phyloP scores from a whole-genome alignment of 805 yeast genomes.

The Lipomyces yamanashiensis region DNA sequence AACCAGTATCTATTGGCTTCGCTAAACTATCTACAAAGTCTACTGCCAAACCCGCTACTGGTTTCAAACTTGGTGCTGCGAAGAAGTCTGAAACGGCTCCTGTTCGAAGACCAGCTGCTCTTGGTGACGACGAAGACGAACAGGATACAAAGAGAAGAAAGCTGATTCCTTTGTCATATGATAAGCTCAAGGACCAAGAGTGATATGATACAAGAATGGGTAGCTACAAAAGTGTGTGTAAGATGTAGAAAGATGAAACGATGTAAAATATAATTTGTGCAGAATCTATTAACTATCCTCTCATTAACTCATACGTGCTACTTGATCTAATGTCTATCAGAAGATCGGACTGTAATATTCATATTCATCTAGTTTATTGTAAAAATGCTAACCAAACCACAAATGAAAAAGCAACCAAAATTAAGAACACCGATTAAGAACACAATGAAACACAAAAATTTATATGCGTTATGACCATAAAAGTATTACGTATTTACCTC shows the following conservation, averaged over 20 bases:
- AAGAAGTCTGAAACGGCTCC: conserved; percentile 3
- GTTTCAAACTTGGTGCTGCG: conserved; percentile 14
- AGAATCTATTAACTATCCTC: too few species aligned
- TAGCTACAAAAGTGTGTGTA: not conserved
- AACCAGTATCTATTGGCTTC: conserved; percentile 30
- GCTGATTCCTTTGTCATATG: conserved; percentile 34
- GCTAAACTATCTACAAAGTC: conserved; percentile 13
- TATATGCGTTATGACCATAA: not conserved
- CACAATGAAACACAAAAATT: not conserved
- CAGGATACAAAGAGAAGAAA: conserved; percentile 24
- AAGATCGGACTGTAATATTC: too few species aligned
- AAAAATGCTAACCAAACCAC: too few species aligned
- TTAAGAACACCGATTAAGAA: not conserved
- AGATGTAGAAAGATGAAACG: not conserved
- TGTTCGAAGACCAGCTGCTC: conserved; percentile 14
- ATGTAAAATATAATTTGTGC: not conserved
- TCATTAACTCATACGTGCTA: too few species aligned
- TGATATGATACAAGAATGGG: not conserved
- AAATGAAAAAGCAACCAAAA: too few species aligned
- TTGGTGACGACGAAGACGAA: conserved; percentile 23
- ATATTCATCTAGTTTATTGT: too few species aligned
- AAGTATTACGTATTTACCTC: not conserved
- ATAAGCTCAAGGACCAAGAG: conserved; percentile 16
- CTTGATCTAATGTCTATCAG: too few species aligned
- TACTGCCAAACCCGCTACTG: not conserved